A percentile compares a stretch with the other conserved stretches of the same genome.
Evolutionary conservation across 192 early-diverging fungal genomes (phyloP).

Genomic region (Gigaspora rosea): DNA sequence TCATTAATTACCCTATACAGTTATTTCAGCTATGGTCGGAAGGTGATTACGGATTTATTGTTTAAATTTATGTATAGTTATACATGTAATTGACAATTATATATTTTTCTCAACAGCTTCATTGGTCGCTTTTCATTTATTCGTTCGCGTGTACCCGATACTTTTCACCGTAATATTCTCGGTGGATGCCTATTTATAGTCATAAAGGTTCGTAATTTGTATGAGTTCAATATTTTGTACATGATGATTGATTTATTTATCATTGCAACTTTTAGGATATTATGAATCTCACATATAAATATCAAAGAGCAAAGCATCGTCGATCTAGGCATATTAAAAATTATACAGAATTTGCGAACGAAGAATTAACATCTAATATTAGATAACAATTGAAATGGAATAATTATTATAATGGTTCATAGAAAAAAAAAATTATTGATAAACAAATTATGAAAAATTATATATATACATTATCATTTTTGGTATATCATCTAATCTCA

Average conservation of each 20-base stretch:
- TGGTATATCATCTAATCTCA: too few species aligned
- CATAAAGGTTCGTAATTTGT: slow-evolving; percentile 43
- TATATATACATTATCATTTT: too few species aligned
- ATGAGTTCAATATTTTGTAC: neutral
- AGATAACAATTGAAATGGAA: too few species aligned
- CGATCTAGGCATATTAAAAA: slow-evolving; percentile 25
- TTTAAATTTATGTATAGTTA: slow-evolving; percentile 5
- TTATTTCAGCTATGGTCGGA: slow-evolving; percentile 65
- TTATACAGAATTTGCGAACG: slow-evolving; percentile 22
- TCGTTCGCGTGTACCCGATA: slow-evolving; percentile 48
- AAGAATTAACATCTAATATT: neutral
- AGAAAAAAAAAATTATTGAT: too few species aligned
- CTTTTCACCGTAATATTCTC: slow-evolving; percentile 54
- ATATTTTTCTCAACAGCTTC: slow-evolving; percentile 30
- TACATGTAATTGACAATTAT: neutral
- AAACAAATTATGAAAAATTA: too few species aligned
- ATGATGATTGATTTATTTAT: neutral
- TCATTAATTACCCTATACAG: slow-evolving; percentile 1
- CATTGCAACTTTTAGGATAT: slow-evolving; percentile 13
- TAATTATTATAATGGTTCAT: too few species aligned
- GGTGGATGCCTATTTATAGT: slow-evolving; percentile 61
- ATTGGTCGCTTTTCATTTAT: slow-evolving; percentile 53
- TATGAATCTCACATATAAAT: slow-evolving; percentile 31
- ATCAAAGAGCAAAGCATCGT: slow-evolving; percentile 30
- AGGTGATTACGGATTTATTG: slow-evolving; percentile 36